Conservation (phyloP, 1,284 basidiomycete species). For the Malassezia brasiliensis region DNA sequence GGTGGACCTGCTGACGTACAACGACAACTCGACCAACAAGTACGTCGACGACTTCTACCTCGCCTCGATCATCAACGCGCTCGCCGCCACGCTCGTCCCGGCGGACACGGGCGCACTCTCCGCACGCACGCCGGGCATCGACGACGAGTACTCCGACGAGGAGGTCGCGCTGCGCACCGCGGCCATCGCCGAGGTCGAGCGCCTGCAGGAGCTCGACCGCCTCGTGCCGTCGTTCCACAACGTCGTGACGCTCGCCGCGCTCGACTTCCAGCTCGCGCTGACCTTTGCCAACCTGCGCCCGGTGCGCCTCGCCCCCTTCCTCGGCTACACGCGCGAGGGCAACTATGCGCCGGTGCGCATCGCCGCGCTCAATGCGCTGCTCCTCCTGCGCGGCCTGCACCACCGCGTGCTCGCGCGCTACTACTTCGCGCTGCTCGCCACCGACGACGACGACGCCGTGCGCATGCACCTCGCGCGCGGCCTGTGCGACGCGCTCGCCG, state of each 20-base stretch:
- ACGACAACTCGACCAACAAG: slow-evolving; percentile 88
- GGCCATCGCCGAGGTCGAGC: slow-evolving; percentile 56
- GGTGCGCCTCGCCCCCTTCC: slow-evolving; percentile 69
- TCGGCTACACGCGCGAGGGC: slow-evolving; percentile 72
- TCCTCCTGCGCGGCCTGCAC: slow-evolving; percentile 64
- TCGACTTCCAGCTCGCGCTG: slow-evolving; percentile 35
- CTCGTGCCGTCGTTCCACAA: slow-evolving; percentile 92
- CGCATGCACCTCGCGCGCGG: slow-evolving; percentile 76
- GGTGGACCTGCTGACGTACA: slow-evolving; percentile 78
- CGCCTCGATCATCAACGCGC: slow-evolving; percentile 71
- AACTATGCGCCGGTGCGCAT: slow-evolving; percentile 74
- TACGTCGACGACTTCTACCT: slow-evolving; percentile 87
- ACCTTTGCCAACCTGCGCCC: slow-evolving; percentile 57
- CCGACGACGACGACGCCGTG: slow-evolving; percentile 72
- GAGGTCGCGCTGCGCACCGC: slow-evolving; percentile 28
- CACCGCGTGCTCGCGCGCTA: slow-evolving; percentile 66
- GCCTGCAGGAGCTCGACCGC: slow-evolving; percentile 86
- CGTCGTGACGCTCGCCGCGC: slow-evolving; percentile 69
- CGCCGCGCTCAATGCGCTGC: slow-evolving; percentile 83
- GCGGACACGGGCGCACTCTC: slow-evolving; percentile 26
- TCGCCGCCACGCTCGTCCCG: slow-evolving; percentile 63
- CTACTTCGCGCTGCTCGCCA: slow-evolving; percentile 74
- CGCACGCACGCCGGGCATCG: slow-evolving; percentile 23
- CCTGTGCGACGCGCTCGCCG: slow-evolving; percentile 74
- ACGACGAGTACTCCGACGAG: slow-evolving; percentile 27